Evolutionary conservation across 2,329 filamentous ascomycete species (phyloP), one percentile per base, ranked within the genome.

Genomic region (Bipolaris zeicola): DNA sequence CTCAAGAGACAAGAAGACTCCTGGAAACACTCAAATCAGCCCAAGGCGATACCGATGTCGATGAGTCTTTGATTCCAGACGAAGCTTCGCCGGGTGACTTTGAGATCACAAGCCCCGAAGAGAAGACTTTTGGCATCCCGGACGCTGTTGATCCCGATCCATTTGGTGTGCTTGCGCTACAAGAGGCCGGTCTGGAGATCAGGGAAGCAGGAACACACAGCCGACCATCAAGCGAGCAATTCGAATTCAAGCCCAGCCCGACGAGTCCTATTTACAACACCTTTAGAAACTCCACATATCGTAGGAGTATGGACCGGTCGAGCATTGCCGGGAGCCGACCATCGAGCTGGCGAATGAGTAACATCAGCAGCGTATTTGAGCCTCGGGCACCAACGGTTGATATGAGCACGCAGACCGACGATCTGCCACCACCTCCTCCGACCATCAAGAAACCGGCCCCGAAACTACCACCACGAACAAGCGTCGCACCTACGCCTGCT

Each of bases 111-210:
- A 63, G 66, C 71, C 63, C 68, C 70, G 61, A 76, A n/a, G 78
- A 77, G 6, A 77, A 82, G 28, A 78, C 79, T 1, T 96, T 97
- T 77, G 93, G 93, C 2, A 81, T 96, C 14, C 92, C 92, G 0
- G 87, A 89, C 61, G 78, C 81, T 3, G 87, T 92, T 52, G 94
- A 98, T 66, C 92, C 93, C 0, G 94, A 98, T 73, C 94, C 94
- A 0, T 98, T 91, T 70, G 94, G 94, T 22, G 90, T 97, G 24
- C 84, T 93, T 62, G 93, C 94, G 6, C 79, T 98, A n/a, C 92
- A 96, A 72, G 89, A 92, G 80, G 90, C 92, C 58, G 94, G 94
- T 2, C 80, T 97, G 53, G 91, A 94, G 66, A 95, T 98, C 63
- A 86, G 90, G 50, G 93, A 97, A 78, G 93, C 93, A n/a, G 92